phyloP scores from a whole-genome alignment of 768 basidiomycete genomes.

The Filobasidium wieringae region DNA sequence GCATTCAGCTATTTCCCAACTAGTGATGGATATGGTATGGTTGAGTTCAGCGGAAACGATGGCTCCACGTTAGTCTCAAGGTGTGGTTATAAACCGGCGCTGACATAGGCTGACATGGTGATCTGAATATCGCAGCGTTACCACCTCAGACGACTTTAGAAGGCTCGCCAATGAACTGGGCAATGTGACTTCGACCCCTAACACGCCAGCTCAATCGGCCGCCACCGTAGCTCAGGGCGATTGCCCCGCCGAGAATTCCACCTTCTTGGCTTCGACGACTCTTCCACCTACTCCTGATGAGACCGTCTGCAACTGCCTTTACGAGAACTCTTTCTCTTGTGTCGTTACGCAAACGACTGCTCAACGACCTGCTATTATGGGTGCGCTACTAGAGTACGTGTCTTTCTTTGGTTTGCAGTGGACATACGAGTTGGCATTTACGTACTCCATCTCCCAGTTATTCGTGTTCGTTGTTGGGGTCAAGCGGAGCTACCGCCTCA shows the following conservation, averaged over 20 bases:
- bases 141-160: conserved; percentile 56
- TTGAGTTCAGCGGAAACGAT: conserved; percentile 53
- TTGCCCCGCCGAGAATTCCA: conserved; percentile 56
- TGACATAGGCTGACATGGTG: neutral
- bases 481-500: conserved; percentile 44
- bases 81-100: neutral
- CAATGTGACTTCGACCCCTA: conserved; percentile 45
- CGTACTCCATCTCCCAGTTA: conserved; percentile 52
- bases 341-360: conserved; percentile 54
- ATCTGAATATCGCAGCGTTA: conserved; percentile 45
- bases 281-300: conserved; percentile 77
- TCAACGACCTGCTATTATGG: conserved; percentile 37
- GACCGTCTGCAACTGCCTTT: conserved; percentile 64
- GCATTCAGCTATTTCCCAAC: conserved; percentile 79
- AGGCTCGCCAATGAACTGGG: conserved; percentile 55
- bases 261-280: conserved; percentile 53
- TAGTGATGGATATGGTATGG: conserved; percentile 71
- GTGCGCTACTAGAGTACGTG: conserved; percentile 35
- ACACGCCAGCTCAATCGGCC: conserved; percentile 50
- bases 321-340: conserved; percentile 54
- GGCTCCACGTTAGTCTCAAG: conserved; percentile 25
- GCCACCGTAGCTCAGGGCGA: conserved; percentile 42
- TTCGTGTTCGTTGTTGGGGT: conserved; percentile 58
- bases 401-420: neutral
- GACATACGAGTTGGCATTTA: conserved; percentile 32